phyloP scores from a whole-genome alignment of 2,329 filamentous ascomycete species.

The Hymenoscyphus infarciens region DNA sequence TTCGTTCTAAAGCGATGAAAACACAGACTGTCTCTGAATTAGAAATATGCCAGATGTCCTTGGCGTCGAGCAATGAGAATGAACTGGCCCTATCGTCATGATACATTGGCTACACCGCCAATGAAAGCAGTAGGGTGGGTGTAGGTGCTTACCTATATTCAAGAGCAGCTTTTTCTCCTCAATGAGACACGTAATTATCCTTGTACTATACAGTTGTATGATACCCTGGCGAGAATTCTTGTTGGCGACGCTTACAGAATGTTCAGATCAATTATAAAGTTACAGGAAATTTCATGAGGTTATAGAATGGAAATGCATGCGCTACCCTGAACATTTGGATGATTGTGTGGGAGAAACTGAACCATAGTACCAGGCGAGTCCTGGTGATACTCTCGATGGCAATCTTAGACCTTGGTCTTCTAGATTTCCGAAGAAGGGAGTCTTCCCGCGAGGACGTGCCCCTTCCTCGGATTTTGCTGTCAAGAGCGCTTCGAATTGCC shows the following conservation, averaged over 20 bases:
- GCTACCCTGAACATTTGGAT: slow-evolving; percentile 8
- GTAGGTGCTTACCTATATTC: slow-evolving; percentile 20
- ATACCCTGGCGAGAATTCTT: slow-evolving; percentile 12
- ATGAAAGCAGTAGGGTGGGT: slow-evolving; percentile 12
- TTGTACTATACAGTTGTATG: background rate
- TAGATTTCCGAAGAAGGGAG: slow-evolving; percentile 27
- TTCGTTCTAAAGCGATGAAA: slow-evolving; percentile 4
- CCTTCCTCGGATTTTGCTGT: slow-evolving; percentile 21
- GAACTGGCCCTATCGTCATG: background rate
- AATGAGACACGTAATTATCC: slow-evolving; percentile 4
- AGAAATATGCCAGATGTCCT: background rate
- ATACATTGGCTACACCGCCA: slow-evolving; percentile 24
- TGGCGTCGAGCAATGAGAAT: background rate
- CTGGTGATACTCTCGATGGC: slow-evolving; percentile 7
- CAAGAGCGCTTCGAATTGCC: slow-evolving; percentile 18
- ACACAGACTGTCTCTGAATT: background rate
- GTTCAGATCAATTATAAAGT: slow-evolving; percentile 2
- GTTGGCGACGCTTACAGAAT: slow-evolving; percentile 8
- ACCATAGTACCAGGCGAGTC: slow-evolving; percentile 9
- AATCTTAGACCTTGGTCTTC: slow-evolving; percentile 14
- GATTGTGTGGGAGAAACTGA: slow-evolving; percentile 4
- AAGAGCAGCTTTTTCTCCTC: slow-evolving; percentile 13
- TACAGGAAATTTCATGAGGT: background rate
- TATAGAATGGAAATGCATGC: background rate
- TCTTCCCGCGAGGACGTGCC: slow-evolving; percentile 16